These are phyloP conservation scores for Rhododendron simsii DNA, from an alignment of 148 eudicot species.

Conservation along the genomic window DNA sequence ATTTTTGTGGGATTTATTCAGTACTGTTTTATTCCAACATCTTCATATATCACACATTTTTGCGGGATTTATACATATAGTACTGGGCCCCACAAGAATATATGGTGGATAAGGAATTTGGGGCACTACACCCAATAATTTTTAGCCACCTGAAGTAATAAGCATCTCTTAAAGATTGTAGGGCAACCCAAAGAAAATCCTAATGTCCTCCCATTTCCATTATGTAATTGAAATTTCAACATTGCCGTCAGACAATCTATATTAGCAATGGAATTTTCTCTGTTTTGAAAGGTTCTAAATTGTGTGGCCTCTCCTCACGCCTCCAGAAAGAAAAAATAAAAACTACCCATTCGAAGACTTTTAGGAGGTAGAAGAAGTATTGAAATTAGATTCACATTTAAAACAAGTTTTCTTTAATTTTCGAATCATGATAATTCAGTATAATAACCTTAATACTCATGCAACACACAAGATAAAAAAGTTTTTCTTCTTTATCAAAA, in stretches of 20 bases:
- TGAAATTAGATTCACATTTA: not conserved
- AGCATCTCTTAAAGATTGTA: too few species aligned
- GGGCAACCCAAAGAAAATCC: not conserved
- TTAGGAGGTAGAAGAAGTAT: not conserved
- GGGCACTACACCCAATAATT: not conserved
- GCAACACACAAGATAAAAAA: not conserved
- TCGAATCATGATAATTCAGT: not conserved
- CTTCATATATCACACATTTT: too few species aligned
- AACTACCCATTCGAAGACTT: not conserved
- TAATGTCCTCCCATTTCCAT: not conserved
- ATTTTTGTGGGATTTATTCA: too few species aligned
- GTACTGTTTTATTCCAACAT: too few species aligned
- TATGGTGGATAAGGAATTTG: not conserved
- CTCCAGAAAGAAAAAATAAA: not conserved
- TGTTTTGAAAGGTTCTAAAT: not conserved
- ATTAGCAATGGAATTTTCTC: not conserved
- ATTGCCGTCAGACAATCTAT: not conserved
- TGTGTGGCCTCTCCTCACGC: too few species aligned
- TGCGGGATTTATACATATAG: too few species aligned
- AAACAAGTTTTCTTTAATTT: not conserved
- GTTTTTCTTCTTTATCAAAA: too few species aligned
- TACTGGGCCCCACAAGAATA: too few species aligned
- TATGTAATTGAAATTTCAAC: not conserved
- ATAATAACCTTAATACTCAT: not conserved
- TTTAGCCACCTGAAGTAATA: too few species aligned